A percentile compares a stretch with the other conserved stretches of the same genome.
These are phyloP conservation scores for Trapa incisa DNA, from an alignment of 345 rosid species.

Conservation along the genomic window DNA sequence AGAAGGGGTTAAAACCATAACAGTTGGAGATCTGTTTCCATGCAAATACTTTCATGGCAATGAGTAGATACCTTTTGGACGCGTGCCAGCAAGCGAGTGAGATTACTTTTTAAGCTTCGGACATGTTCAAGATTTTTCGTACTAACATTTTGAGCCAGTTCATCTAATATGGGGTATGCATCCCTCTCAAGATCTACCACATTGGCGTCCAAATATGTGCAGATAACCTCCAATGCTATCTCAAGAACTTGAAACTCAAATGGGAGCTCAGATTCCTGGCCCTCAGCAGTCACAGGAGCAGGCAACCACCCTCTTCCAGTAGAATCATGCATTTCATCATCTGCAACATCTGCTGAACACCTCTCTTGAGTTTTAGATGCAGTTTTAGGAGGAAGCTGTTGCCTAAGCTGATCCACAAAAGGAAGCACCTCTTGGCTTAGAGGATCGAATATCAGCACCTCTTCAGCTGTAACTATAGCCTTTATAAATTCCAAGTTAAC, in stretches of 20 bases:
- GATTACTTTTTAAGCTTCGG: constrained; percentile 77
- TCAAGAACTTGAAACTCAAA: constrained; percentile 94
- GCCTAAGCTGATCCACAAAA: constrained; percentile 62
- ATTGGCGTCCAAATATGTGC: constrained; percentile 46
- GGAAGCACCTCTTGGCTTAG: constrained; percentile 65
- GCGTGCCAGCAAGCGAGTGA: constrained; percentile 78
- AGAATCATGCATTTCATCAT: constrained; percentile 30
- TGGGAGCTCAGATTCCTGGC: constrained; percentile 73
- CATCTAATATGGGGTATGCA: constrained; percentile 86
- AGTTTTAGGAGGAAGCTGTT: constrained; percentile 48
- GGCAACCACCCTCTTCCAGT: constrained; percentile 36
- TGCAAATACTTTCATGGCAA: background rate
- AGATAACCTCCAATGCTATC: constrained; percentile 79
- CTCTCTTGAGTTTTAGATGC: constrained; percentile 22
- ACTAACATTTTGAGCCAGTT: constrained; percentile 75
- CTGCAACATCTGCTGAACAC: constrained; percentile 18
- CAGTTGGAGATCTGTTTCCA: background rate
- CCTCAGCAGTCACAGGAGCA: constrained; percentile 59
- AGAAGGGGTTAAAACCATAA: background rate
- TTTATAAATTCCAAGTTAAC: constrained; percentile 73
- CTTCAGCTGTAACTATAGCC: constrained; percentile 76
- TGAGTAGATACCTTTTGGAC: constrained; percentile 61
- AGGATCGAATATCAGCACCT: constrained; percentile 68
- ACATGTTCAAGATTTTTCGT: constrained; percentile 90
- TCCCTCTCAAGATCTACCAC: constrained; percentile 68